Conservation (phyloP, 1,284 basidiomycete genomes). For the Phlebopus sp. region DNA sequence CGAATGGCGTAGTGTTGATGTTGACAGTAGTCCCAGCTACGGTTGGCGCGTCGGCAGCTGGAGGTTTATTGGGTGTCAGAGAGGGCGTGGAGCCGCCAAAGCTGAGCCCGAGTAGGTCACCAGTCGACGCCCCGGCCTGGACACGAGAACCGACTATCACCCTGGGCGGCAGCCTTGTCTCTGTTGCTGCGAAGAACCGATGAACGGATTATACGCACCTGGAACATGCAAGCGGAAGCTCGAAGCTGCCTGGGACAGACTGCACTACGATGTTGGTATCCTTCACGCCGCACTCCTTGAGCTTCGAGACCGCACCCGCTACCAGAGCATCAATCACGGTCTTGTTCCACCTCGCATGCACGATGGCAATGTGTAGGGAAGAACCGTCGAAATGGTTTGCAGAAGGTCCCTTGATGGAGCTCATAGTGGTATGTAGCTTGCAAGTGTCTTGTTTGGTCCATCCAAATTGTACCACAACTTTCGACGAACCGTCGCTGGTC, state of each 20-base stretch:
- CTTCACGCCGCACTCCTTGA: conserved; percentile 85
- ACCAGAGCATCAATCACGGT: conserved; percentile 83
- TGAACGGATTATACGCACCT: conserved; percentile 49
- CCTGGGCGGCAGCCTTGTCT: conserved; percentile 39
- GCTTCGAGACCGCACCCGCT: conserved; percentile 69
- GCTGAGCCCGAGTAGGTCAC: conserved; percentile 75
- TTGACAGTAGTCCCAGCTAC: conserved; percentile 25
- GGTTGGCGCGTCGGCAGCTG: conserved; percentile 48
- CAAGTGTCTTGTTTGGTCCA: conserved; percentile 3
- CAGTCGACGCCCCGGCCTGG: conserved; percentile 68
- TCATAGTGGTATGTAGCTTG: conserved; percentile 40
- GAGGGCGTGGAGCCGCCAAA: conserved; percentile 38
- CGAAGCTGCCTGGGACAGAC: conserved; percentile 91
- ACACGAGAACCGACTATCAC: conserved; percentile 82
- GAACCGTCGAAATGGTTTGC: conserved; percentile 73
- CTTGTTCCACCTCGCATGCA: conserved; percentile 94
- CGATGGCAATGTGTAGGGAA: conserved; percentile 78
- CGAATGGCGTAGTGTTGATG: conserved; percentile 70
- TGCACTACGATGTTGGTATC: conserved; percentile 88
- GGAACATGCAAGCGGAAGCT: conserved; percentile 84
- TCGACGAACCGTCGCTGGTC: too few species aligned
- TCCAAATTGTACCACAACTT: conserved; percentile 17
- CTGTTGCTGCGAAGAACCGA: neutral
- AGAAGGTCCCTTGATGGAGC: conserved; percentile 75
- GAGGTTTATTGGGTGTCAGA: conserved; percentile 37